phyloP scores from a whole-genome alignment of 2,329 filamentous ascomycete species.

The Rhinocladiella similis region DNA sequence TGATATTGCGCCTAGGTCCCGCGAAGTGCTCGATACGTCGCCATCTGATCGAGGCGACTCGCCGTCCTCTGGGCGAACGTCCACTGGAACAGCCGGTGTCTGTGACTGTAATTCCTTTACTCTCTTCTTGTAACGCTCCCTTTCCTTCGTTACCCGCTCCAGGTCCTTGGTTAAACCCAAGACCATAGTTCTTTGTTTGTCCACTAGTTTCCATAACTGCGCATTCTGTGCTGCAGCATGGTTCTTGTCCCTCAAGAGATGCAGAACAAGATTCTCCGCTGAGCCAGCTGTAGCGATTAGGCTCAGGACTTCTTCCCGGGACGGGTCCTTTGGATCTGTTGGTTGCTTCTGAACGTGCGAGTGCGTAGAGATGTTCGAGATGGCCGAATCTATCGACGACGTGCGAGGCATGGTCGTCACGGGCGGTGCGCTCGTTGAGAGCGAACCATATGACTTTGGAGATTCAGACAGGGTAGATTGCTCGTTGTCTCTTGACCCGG shows the following conservation, averaged over 20 bases:
- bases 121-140: slow-evolving; percentile 89
- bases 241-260: slow-evolving; percentile 87
- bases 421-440: slow-evolving; percentile 4
- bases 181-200: slow-evolving; percentile 94
- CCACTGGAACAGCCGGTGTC: slow-evolving; percentile 34
- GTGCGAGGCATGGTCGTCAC: slow-evolving; percentile 60
- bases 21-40: slow-evolving; percentile 22
- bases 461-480: slow-evolving; percentile 11
- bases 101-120: slow-evolving; percentile 70
- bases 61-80: slow-evolving; percentile 31
- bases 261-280: slow-evolving; percentile 82
- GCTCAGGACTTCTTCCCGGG: slow-evolving; percentile 71
- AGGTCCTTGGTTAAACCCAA: slow-evolving; percentile 91
- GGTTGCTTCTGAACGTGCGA: slow-evolving; percentile 61
- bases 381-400: slow-evolving; percentile 90
- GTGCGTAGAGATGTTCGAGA: slow-evolving; percentile 68
- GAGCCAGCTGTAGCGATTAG: slow-evolving; percentile 84
- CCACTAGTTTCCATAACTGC: slow-evolving; percentile 91
- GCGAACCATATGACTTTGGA: slow-evolving; percentile 16
- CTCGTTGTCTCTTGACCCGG: slow-evolving; percentile 2
- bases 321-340: slow-evolving; percentile 57
- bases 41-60: slow-evolving; percentile 27
- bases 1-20: neutral
- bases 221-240: slow-evolving; percentile 84
- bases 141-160: slow-evolving; percentile 86